Evolutionary conservation across 192 early-diverging fungal species (phyloP).

Genomic region (Gryganskiella cystojenkinii): DNA sequence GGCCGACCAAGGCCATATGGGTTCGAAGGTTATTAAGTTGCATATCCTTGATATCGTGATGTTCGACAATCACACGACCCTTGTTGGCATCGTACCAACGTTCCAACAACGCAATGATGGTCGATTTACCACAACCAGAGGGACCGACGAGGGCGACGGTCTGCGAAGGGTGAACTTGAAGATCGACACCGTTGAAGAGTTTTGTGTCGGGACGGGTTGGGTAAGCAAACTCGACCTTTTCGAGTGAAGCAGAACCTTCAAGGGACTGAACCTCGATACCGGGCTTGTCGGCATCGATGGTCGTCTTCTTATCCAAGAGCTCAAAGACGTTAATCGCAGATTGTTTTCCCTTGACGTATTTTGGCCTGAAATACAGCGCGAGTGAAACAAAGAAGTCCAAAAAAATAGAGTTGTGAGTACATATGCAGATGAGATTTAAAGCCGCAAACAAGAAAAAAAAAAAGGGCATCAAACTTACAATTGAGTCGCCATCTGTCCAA

Average conservation of each 20-base stretch:
- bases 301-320: conserved; percentile 58
- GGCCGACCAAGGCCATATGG: conserved; percentile 63
- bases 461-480: conserved; percentile 19
- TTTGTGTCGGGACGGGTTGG: conserved; percentile 70
- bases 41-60: conserved; percentile 56
- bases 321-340: conserved; percentile 63
- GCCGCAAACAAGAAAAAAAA: conserved; percentile 56
- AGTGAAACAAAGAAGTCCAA: conserved; percentile 62
- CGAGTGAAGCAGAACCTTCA: conserved; percentile 34
- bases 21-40: conserved; percentile 54
- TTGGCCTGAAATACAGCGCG: conserved; percentile 47
- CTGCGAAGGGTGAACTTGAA: conserved; percentile 68
- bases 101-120: conserved; percentile 69
- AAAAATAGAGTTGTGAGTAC: conserved; percentile 65
- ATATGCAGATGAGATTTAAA: conserved; percentile 64
- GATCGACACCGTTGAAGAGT: conserved; percentile 64
- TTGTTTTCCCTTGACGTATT: conserved; percentile 68
- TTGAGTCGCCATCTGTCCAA: conserved; percentile 54
- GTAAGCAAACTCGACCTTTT: conserved; percentile 61
- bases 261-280: conserved; percentile 44
- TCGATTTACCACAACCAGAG: conserved; percentile 77
- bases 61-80: conserved; percentile 57
- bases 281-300: conserved; percentile 54
- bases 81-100: conserved; percentile 64
- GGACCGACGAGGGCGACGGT: conserved; percentile 84